A percentile compares a stretch with the other conserved stretches of the same genome.
phyloP scores from a whole-genome alignment of 345 rosid species.

The Durio zibethinus region DNA sequence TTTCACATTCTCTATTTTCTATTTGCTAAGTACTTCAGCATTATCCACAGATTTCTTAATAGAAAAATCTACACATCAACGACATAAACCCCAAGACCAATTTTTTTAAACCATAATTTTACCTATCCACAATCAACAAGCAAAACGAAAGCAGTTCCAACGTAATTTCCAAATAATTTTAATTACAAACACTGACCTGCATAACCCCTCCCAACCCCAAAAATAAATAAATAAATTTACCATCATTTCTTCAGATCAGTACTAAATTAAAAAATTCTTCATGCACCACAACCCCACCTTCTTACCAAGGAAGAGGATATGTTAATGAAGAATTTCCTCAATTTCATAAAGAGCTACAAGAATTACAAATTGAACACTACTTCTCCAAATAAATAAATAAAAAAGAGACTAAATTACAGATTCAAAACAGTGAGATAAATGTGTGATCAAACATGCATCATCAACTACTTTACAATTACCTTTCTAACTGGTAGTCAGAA shows the following conservation, averaged over 20 bases:
- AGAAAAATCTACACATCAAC: background rate
- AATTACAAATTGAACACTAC: background rate
- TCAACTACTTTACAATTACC: conserved; percentile 41
- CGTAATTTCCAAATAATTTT: background rate
- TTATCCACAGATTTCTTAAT: background rate
- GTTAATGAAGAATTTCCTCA: background rate
- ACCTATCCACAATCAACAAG: background rate
- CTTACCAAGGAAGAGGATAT: background rate
- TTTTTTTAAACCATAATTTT: background rate
- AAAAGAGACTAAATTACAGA: background rate
- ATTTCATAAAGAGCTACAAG: background rate
- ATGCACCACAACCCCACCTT: background rate
- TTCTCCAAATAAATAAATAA: background rate
- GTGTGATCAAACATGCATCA: background rate
- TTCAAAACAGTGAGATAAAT: conserved; percentile 9
- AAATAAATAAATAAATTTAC: background rate
- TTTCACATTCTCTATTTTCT: background rate
- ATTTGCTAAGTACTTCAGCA: background rate
- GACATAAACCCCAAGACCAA: background rate
- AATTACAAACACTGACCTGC: background rate
- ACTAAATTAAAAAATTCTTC: background rate
- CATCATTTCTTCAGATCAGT: background rate
- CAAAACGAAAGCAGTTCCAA: background rate
- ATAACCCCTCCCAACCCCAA: background rate
- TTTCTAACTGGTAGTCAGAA: conserved; percentile 63